Conservation (phyloP, 805 yeast genomes). For the Zygoascus tannicola region DNA sequence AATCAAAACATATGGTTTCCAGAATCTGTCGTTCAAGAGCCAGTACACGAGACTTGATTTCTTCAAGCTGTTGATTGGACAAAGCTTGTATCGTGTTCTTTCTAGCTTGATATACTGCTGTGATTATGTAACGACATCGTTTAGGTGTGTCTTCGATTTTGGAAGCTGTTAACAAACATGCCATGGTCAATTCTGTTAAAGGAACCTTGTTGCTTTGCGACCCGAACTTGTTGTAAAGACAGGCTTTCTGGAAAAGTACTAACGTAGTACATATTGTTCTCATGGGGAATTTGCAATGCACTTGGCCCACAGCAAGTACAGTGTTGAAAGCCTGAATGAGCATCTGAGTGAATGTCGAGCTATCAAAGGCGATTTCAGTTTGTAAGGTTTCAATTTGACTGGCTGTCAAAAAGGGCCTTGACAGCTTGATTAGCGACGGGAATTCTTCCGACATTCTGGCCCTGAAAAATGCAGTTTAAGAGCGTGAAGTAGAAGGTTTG, state of each 20-base stretch:
- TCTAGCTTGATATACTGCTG: slow-evolving; percentile 24
- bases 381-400: slow-evolving; percentile 46
- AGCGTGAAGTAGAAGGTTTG: background rate
- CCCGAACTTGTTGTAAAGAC: slow-evolving; percentile 41
- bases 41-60: slow-evolving; percentile 47
- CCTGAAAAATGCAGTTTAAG: background rate
- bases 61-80: slow-evolving; percentile 32
- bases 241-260: slow-evolving; percentile 63
- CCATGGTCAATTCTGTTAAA: slow-evolving; percentile 45
- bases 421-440: slow-evolving; percentile 20
- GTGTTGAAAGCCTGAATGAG: slow-evolving; percentile 30
- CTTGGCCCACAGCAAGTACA: slow-evolving; percentile 3
- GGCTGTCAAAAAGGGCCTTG: slow-evolving; percentile 54
- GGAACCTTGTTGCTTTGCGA: slow-evolving; percentile 5
- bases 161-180: slow-evolving; percentile 60
- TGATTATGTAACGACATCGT: slow-evolving; percentile 53
- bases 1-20: slow-evolving; percentile 74
- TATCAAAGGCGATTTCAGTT: slow-evolving; percentile 39
- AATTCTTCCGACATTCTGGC: slow-evolving; percentile 4
- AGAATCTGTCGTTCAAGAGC: slow-evolving; percentile 60
- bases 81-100: slow-evolving; percentile 1
- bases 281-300: slow-evolving; percentile 38
- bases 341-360: slow-evolving; percentile 40
- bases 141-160: slow-evolving; percentile 82
- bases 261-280: slow-evolving; percentile 61